A percentile compares a stretch with the other conserved stretches of the same genome.
These are phyloP conservation scores for Pleomassaria siparia DNA, from an alignment of 2,329 filamentous ascomycete genomes.

Conservation along the genomic window DNA sequence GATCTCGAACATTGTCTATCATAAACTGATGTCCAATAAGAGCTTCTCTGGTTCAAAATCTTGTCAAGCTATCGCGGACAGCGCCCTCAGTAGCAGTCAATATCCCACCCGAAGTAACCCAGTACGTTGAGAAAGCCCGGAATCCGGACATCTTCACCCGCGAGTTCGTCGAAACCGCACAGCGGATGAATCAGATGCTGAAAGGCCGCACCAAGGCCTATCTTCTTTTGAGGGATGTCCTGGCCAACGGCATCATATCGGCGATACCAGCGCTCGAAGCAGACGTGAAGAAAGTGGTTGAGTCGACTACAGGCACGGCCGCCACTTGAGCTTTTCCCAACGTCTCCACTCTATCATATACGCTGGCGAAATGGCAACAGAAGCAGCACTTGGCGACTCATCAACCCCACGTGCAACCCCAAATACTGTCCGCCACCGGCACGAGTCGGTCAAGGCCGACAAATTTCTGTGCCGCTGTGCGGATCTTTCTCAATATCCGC, in stretches of 20 bases:
- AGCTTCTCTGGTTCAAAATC: slow-evolving; percentile 55
- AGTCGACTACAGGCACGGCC: slow-evolving; percentile 46
- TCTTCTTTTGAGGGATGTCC: slow-evolving; percentile 58
- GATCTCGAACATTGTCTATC: not conserved
- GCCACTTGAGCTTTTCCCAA: slow-evolving; percentile 11
- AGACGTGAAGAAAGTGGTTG: slow-evolving; percentile 56
- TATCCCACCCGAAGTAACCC: slow-evolving; percentile 63
- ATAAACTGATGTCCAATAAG: slow-evolving; percentile 23
- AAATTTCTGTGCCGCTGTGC: too few species aligned
- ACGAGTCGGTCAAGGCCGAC: too few species aligned
- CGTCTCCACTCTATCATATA: not conserved
- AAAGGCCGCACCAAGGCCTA: slow-evolving; percentile 64
- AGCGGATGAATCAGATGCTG: slow-evolving; percentile 63
- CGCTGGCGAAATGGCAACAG: not conserved
- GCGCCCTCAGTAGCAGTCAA: slow-evolving; percentile 54
- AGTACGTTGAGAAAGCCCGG: slow-evolving; percentile 63
- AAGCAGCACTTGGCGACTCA: not conserved
- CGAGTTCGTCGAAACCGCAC: slow-evolving; percentile 65
- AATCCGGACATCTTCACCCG: slow-evolving; percentile 69
- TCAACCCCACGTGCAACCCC: too few species aligned
- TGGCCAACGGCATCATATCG: slow-evolving; percentile 59
- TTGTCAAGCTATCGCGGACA: slow-evolving; percentile 55
- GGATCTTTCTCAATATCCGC: not conserved
- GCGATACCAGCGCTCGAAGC: slow-evolving; percentile 59
- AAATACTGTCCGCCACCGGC: too few species aligned